Evolutionary conservation across 306 rosid species (phyloP), one percentile per base, ranked within the genome.

Genomic region (Alnus glutinosa): DNA sequence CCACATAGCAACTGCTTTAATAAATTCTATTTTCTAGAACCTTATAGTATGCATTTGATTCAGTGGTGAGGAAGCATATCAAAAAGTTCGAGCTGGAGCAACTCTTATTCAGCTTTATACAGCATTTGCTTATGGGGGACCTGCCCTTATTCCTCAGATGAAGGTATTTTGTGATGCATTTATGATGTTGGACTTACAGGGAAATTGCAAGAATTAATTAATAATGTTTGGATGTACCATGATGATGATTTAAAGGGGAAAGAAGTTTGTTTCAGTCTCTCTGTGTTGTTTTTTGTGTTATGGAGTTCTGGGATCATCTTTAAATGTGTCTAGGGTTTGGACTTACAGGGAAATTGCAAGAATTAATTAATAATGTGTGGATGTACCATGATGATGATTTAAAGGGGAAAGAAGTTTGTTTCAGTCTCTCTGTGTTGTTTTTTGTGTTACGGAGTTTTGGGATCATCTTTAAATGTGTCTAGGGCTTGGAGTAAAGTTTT

Each of bases 61-160:
- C 80, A 95, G 98, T 77, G 98, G 98, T 1, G 96, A 93, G 88
- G 98, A 95, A 37, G 98, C 98, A 74, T 95, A 95, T 81, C 79
- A 80, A 84, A 95, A 91, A 84, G 83, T 95, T 75, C 88, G 97
- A 83, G 91, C 98, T 61, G 98, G 98, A 79, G 98, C 98, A 28
- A 89, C 92, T 73, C 96, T 95, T 80, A 94, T 95, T 83, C 98
- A 95, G 87, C 91, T 95, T 70, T 95, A 95, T 76, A 92, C 98
- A 2, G 93, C 92, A 28, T 95, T 95, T 77, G 98, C 98, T 46
- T 95, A 89, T 37, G 98, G 94, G 9, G 98, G 98, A 14, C 98
- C 98, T 75, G 98, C 98, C 49, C 97, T 95, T 52, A 88, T 95
- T 80, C 98, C 97, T 80, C 97, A 86, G 80, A 92, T 95, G 77